Base-by-base conservation (phyloP, 2,329 filamentous ascomycete species). In the Onygenales sp. region DNA sequence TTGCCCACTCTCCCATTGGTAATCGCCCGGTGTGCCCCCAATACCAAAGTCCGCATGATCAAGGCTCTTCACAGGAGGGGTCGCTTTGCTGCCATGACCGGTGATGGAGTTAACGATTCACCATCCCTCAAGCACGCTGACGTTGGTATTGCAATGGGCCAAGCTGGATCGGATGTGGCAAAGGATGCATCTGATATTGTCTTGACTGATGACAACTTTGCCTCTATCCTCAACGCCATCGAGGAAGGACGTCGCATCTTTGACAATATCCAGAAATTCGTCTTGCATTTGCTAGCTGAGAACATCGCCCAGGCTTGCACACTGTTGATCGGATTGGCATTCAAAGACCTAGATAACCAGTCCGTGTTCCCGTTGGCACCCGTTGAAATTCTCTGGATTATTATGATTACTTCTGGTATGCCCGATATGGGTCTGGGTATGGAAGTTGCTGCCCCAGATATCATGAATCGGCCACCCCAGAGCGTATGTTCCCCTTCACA, bases 351-450 rank as follows among this genome's bases (percentile, higher is more conserved):
- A 2, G 73, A 76, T 8, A 78, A 81, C 7, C 78, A 87, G 56
- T 93, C 89, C 0, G 89, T 95, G 8, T 95, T 94, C 68, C 90
- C 89, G 4, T 81, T 95, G 44, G 83, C 87, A 0, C 89, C 90
- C 0, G 82, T 95, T 9, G 85, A 95, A 62, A 92, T 95, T 58
- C 80, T 95, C 55, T 95, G 89, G 89, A 89, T 95, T 68, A 95
- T 95, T 70, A 92, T 95, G 86, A 80, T 93, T 53, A 95, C 90
- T 0, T 92, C 87, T 42, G 87, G 85, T 55, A 83, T 93, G 68
- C 89, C 89, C 1, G 90, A 91, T 55, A 93, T 95, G 74, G 90
- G 89, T 43, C 80, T 95, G 1, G 89, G 89, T 17, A 85, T 89
- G 60, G 89, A 95, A 69, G 73, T 78, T 44, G 87, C 88, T 0